These are phyloP conservation scores for Boletellus ananas DNA, from an alignment of 768 basidiomycete genomes.

Conservation along the genomic window DNA sequence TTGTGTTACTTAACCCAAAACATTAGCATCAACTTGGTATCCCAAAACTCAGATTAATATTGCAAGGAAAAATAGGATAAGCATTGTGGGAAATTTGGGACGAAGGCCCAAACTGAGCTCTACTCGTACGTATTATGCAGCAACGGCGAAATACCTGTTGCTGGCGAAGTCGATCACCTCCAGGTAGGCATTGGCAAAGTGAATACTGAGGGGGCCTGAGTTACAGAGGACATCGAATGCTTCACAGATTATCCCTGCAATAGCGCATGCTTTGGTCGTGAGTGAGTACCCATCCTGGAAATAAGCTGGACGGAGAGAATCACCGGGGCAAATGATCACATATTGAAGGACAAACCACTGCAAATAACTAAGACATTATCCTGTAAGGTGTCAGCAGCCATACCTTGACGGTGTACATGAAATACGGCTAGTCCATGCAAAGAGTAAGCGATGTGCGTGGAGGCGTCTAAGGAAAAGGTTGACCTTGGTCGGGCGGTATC, in stretches of 20 bases:
- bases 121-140: too few species aligned
- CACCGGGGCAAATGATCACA: constrained; percentile 64
- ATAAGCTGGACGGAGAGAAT: background rate
- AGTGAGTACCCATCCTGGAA: constrained; percentile 4
- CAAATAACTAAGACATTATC: background rate
- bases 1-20: too few species aligned
- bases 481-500: constrained; percentile 79
- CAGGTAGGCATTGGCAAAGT: constrained; percentile 68
- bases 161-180: constrained; percentile 73
- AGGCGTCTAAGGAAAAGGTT: background rate
- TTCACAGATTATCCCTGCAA: constrained; percentile 78
- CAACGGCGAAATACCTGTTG: constrained; percentile 69
- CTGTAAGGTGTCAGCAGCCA: background rate
- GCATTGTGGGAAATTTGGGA: too few species aligned
- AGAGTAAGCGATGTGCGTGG: constrained; percentile 3
- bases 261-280: constrained; percentile 35
- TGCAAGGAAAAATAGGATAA: too few species aligned
- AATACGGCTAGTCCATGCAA: constrained; percentile 55
- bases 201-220: constrained; percentile 51
- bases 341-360: constrained; percentile 91
- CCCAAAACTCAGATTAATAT: too few species aligned
- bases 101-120: too few species aligned
- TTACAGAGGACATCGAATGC: constrained; percentile 66
- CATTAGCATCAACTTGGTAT: too few species aligned
- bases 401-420: constrained; percentile 86